These are phyloP conservation scores for Paramarasmius palmivorus DNA, from an alignment of 1,284 basidiomycete species.

Conservation along the genomic window DNA sequence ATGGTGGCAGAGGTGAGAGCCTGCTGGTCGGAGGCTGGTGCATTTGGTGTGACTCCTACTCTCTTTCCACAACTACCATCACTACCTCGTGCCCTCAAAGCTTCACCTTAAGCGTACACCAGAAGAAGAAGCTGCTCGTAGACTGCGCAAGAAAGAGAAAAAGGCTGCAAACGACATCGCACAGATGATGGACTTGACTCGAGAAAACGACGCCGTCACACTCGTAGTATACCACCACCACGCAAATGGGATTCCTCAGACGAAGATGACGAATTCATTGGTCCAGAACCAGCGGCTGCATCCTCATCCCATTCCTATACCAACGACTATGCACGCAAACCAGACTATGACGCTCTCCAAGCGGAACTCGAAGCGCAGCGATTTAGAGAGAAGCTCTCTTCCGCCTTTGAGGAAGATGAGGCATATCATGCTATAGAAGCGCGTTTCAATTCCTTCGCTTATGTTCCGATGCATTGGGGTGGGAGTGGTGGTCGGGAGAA, in stretches of 20 bases:
- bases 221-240: constrained; percentile 10
- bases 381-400: constrained; percentile 71
- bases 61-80: background rate
- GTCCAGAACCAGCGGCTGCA: constrained; percentile 22
- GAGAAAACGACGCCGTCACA: constrained; percentile 25
- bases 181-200: too few relatives aligned
- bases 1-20: too few relatives aligned
- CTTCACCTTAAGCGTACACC: constrained; percentile 72
- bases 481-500: constrained; percentile 21
- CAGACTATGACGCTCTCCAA: constrained; percentile 49
- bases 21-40: too few relatives aligned
- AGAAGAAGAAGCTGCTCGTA: constrained; percentile 61
- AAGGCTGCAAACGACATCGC: constrained; percentile 26
- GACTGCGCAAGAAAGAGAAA: constrained; percentile 42
- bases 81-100: constrained; percentile 60
- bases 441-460: constrained; percentile 63
- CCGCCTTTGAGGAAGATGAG: constrained; percentile 69
- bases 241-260: constrained; percentile 38
- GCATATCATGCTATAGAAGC: constrained; percentile 63
- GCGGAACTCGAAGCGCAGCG: constrained; percentile 59
- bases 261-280: constrained; percentile 25
- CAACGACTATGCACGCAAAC: constrained; percentile 27
- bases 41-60: background rate
- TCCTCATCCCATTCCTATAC: constrained; percentile 21
- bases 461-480: constrained; percentile 63